Evolutionary conservation across 495 filamentous ascomycete genomes (phyloP), one percentile per base, ranked within the genome.

Genomic region (Mycothermus thermophilus): DNA sequence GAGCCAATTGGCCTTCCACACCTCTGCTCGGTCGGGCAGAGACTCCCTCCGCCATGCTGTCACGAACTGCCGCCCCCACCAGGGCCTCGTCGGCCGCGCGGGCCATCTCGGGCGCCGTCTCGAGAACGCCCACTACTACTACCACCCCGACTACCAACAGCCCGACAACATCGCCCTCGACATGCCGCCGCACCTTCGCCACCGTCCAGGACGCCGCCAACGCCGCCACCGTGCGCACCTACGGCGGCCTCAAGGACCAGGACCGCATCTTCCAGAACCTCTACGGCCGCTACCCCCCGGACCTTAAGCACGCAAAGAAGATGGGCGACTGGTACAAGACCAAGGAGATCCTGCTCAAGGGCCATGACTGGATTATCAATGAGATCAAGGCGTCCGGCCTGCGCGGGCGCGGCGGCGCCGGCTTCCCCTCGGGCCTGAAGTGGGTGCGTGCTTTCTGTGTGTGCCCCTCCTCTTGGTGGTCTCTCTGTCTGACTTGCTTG

Each of bases 261-360:
- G 90, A 97, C 54, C 75, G 90, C 46, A 97, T 97, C 65, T 97
- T 97, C 64, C 86, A 87, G 62, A 97, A 97, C 63, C 75, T 97
- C 14, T 97, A 96, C 64, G 76, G 80, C 41, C 84, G 90, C 49
- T 86, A 81, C 70, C 83, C 83, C 19, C 67, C 81, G 28, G 87
- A 95, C 64, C 62, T 97, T 37, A 85, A 88, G 69, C 78, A 71
- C 41, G 84, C 90, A n/a, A 84, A 80, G 83, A 93, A 93, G 65
- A 93, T 88, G 69, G 90, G 90, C 48, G 92, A 97, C 59, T 97
- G 90, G 90, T 72, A 97, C 64, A 93, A 88, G 69, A 97, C 90
- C 32, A 97, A 97, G 71, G 90, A 97, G 60, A 97, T 97, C 30
- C 57, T 97, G 34, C 58, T 83, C 43, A 96, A 97, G 69, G 90